These are phyloP conservation scores for Symbiodinium natans DNA, from an alignment of 73 alveolate species.

Conservation along the genomic window DNA sequence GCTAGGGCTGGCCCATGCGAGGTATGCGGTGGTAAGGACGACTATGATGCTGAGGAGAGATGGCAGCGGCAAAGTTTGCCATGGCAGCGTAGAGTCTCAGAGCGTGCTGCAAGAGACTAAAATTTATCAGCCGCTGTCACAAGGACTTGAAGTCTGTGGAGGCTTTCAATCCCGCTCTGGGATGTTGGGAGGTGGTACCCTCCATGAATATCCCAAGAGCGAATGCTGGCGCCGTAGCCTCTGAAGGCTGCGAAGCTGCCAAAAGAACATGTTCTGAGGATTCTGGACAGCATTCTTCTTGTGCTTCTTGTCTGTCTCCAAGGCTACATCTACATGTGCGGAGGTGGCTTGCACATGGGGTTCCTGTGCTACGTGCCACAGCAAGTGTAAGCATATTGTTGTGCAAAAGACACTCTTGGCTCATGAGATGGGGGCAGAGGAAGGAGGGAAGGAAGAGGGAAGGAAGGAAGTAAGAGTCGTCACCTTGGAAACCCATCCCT, in stretches of 20 bases:
- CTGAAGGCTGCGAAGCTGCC: conserved; percentile 28
- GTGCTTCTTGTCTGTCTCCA: not conserved
- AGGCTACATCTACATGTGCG: conserved; percentile 77
- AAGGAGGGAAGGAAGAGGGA: no score
- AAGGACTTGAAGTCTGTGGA: conserved; percentile 68
- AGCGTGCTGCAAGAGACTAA: not conserved
- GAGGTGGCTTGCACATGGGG: not conserved
- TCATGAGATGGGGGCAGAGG: no score
- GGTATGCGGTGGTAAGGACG: conserved; percentile 87
- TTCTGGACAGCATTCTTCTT: no score
- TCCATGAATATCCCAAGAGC: conserved; percentile 65
- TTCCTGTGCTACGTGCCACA: not conserved
- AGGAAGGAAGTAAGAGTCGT: no score
- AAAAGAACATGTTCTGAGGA: not conserved
- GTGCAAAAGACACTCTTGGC: no score
- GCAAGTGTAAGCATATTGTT: not conserved
- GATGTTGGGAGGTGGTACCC: conserved; percentile 79
- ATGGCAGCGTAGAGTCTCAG: not conserved
- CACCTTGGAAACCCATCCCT: no score
- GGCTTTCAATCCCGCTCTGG: conserved; percentile 66
- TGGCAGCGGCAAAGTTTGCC: not conserved
- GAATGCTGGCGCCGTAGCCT: conserved; percentile 78
- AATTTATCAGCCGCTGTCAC: not conserved
- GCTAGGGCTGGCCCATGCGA: not conserved
- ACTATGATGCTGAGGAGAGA: conserved; percentile 65